These are phyloP conservation scores for Sclerotinia glacialis DNA, from an alignment of 2,329 filamentous ascomycete species.

Conservation along the genomic window DNA sequence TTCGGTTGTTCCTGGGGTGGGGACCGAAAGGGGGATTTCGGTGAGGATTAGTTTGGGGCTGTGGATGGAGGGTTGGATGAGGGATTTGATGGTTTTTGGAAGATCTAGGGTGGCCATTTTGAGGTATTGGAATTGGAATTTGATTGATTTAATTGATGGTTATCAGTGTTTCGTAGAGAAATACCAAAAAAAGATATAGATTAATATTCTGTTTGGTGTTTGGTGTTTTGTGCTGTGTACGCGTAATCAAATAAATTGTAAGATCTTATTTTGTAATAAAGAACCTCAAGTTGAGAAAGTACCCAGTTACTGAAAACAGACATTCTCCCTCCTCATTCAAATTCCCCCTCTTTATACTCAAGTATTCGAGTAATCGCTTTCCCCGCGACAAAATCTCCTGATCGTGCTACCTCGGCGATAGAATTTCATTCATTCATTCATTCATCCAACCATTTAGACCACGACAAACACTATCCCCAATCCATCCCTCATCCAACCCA, in stretches of 20 bases:
- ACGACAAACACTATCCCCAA: neutral
- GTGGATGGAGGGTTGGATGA: conserved; percentile 18
- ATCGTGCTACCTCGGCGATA: neutral
- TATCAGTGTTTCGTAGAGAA: neutral
- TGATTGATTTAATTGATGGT: neutral
- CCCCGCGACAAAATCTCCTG: neutral
- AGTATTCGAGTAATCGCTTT: neutral
- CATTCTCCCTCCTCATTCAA: neutral
- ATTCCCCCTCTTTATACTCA: conserved; percentile 5
- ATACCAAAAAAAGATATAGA: neutral
- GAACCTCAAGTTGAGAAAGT: neutral
- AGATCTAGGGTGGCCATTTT: neutral
- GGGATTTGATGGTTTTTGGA: neutral
- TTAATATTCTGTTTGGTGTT: neutral
- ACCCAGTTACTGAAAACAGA: neutral
- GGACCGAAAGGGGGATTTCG: neutral
- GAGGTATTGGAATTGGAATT: neutral
- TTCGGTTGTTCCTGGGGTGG: neutral
- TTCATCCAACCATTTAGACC: neutral
- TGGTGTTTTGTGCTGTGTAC: neutral
- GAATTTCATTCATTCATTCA: neutral
- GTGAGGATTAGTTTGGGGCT: conserved; percentile 12
- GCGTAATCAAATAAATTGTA: neutral
- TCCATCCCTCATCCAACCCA: neutral
- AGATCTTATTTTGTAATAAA: neutral